Evolutionary conservation across 2,329 filamentous ascomycete genomes (phyloP), one percentile per base, ranked within the genome.

Genomic region (Epichloe glyceriae): DNA sequence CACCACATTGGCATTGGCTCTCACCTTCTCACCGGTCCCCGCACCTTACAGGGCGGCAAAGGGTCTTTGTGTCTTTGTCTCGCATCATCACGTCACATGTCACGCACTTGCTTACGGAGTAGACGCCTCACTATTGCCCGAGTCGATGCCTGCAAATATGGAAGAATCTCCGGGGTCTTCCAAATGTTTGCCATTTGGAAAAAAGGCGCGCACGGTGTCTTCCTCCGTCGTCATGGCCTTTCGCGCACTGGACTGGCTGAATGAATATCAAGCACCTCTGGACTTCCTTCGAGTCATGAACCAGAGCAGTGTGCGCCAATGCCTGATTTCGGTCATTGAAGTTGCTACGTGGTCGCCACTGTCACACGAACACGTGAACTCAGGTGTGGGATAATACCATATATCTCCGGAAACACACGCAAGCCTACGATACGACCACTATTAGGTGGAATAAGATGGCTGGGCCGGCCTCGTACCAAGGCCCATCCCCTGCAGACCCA

Each of bases 21-120:
- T 50, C 44, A 39, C 46, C 30, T 40, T 34, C 48, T 59, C 57
- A 60, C 58, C 58, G 58, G 56, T 58, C 56, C 55, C 57, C 58
- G 52, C 56, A 53, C 39, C 40, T 20, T 37, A 44, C 42, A 44
- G 20, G 38, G 43, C 22, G 22, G 47, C 42, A 50, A 46, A 47
- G 41, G 41, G 20, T 45, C 37, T 17, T 47, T 43, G 19, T 42
- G 49, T 35, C 37, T 46, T 47, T 51, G 52, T 46, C 45, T 53
- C 39, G 33, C 44, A 50, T n/a, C 26, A 20, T 51, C 49, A 51
- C 35, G 47, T 53, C 49, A 53, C 52, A 51, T 51, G 52, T 41
- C 49, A 34, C 20, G 45, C 37, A 22, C 5, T 47, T 30, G 26
- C 26, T 30, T 30, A 26, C 8, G 2, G 7, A 30, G 2, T 41